phyloP scores from a whole-genome alignment of 148 eudicot species.

The Agrostemma githago region DNA sequence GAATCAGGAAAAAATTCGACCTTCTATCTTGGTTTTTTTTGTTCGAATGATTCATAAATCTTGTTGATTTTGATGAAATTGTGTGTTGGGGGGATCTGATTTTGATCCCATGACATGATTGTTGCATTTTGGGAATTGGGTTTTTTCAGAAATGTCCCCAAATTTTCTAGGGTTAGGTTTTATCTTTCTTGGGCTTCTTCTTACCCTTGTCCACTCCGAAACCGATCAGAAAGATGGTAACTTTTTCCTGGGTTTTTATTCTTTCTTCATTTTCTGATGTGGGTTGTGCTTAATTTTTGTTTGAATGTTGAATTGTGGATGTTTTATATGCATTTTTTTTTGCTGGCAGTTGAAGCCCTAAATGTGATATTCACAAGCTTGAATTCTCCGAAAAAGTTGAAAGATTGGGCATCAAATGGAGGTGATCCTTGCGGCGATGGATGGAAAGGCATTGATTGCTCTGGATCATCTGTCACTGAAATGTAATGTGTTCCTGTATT shows the following conservation, averaged over 20 bases:
- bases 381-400: slow-evolving; percentile 43
- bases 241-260: slow-evolving; percentile 3
- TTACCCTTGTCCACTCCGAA: slow-evolving; percentile 39
- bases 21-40: background rate
- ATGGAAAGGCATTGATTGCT: slow-evolving; percentile 60
- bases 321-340: background rate
- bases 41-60: background rate
- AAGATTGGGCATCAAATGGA: slow-evolving; percentile 50
- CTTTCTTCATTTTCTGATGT: background rate
- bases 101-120: slow-evolving; percentile 21
- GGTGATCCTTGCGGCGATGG: slow-evolving; percentile 75
- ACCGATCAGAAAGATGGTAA: slow-evolving; percentile 45
- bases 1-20: background rate
- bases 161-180: slow-evolving; percentile 26
- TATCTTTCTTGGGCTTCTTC: slow-evolving; percentile 23
- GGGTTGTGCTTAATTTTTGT: slow-evolving; percentile 8
- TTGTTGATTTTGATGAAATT: slow-evolving; percentile 12
- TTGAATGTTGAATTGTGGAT: slow-evolving; percentile 1
- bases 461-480: slow-evolving; percentile 51
- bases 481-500: slow-evolving; percentile 34
- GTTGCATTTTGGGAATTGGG: slow-evolving; percentile 17
- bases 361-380: slow-evolving; percentile 51
- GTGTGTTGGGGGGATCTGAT: slow-evolving; percentile 13
- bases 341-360: slow-evolving; percentile 48
- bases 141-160: slow-evolving; percentile 33